phyloP scores from a whole-genome alignment of 495 filamentous ascomycete species.

The Penicillium parvum region DNA sequence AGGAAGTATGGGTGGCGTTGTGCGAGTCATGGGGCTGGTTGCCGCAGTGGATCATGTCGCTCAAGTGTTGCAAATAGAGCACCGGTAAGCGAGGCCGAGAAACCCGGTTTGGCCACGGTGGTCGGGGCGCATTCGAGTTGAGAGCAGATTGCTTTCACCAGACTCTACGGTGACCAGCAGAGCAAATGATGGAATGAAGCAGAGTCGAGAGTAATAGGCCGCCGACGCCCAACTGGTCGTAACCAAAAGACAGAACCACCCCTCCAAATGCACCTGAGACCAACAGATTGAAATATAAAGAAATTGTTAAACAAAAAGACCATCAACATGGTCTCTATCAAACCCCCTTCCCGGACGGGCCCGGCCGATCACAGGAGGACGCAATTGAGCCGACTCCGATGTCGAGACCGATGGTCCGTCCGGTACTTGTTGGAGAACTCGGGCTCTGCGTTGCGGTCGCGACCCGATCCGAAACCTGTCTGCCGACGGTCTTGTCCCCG shows the following conservation, averaged over 20 bases:
- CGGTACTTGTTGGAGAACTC: slow-evolving; percentile 43
- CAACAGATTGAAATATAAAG: slow-evolving; percentile 12
- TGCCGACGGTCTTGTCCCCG: slow-evolving; percentile 39
- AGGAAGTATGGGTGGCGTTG: neutral
- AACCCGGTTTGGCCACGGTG: no score
- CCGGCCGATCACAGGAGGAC: slow-evolving; percentile 36
- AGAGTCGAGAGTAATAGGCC: slow-evolving; percentile 9
- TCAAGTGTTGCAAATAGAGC: no score
- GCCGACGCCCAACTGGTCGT: slow-evolving; percentile 25
- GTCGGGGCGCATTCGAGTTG: neutral
- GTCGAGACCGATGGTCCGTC: slow-evolving; percentile 34
- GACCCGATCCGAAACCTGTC: slow-evolving; percentile 31
- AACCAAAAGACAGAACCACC: slow-evolving; percentile 31
- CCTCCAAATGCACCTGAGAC: slow-evolving; percentile 31
- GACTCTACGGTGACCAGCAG: neutral
- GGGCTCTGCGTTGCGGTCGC: slow-evolving; percentile 38
- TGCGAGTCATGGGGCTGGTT: no score
- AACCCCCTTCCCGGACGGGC: slow-evolving; percentile 15
- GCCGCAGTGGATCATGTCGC: no score
- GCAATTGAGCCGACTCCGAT: slow-evolving; percentile 39
- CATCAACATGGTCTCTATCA: slow-evolving; percentile 12
- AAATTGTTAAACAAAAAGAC: slow-evolving; percentile 13
- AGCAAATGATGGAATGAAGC: neutral
- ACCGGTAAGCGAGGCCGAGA: no score
- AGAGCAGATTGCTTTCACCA: neutral